Percentiles rank a stretch among this genome's conserved stretches.
Conservation (phyloP, 23 red algal genomes). For the Agarophyton chilense region DNA sequence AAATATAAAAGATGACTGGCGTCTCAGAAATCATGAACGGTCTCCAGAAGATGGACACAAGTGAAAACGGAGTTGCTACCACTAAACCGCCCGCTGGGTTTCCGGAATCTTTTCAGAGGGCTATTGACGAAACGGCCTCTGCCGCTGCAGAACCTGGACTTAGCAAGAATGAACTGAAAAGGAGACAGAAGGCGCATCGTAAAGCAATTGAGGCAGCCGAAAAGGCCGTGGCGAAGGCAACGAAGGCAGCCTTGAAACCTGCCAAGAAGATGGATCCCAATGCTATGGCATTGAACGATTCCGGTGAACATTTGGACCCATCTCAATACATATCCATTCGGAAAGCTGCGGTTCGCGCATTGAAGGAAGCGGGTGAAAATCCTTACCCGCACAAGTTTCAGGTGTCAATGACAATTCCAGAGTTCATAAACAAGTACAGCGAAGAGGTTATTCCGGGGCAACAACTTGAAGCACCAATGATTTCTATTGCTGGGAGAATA, state of each 20-base stretch:
- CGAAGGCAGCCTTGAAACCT: neutral
- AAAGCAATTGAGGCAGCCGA: slow-evolving; percentile 61
- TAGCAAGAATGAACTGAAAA: slow-evolving; percentile 89
- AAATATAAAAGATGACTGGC: neutral
- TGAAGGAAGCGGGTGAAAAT: slow-evolving; percentile 53
- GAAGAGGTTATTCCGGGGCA: slow-evolving; percentile 53
- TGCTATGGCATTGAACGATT: slow-evolving; percentile 29
- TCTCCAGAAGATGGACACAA: slow-evolving; percentile 10
- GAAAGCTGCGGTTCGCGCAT: slow-evolving; percentile 41
- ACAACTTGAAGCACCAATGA: slow-evolving; percentile 58
- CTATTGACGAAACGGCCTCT: slow-evolving; percentile 38
- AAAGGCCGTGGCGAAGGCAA: slow-evolving; percentile 58
- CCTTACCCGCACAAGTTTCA: slow-evolving; percentile 97
- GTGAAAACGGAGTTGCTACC: neutral
- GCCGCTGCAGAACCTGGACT: slow-evolving; percentile 45
- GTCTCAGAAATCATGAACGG: slow-evolving; percentile 9
- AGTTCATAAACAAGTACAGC: slow-evolving; percentile 75
- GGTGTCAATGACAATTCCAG: slow-evolving; percentile 75
- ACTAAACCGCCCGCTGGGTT: neutral
- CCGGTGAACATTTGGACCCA: slow-evolving; percentile 85
- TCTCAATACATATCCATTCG: slow-evolving; percentile 89
- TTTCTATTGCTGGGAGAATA: slow-evolving; percentile 76
- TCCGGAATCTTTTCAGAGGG: slow-evolving; percentile 15
- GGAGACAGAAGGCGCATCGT: slow-evolving; percentile 79
- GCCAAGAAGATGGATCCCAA: slow-evolving; percentile 37